A percentile compares a stretch with the other conserved stretches of the same genome.
Evolutionary conservation across 495 filamentous ascomycete genomes (phyloP).

Genomic region (Mycothermus thermophilus): DNA sequence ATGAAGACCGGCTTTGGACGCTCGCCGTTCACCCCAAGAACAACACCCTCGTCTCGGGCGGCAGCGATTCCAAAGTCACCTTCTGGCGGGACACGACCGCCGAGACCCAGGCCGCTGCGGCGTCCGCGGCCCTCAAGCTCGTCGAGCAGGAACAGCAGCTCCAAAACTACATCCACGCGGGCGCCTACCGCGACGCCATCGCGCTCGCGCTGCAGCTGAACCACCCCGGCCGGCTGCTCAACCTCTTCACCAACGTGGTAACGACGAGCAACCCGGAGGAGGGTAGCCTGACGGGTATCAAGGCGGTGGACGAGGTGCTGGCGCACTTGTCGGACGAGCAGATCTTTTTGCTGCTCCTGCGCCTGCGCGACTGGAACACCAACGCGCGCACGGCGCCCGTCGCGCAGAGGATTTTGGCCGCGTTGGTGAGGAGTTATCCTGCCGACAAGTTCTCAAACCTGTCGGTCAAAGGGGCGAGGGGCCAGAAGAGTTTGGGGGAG

Average conservation of each 20-base stretch:
- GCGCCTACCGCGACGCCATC: slow-evolving; percentile 82
- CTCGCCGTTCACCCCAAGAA: slow-evolving; percentile 54
- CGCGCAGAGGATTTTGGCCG: slow-evolving; percentile 72
- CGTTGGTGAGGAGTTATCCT: slow-evolving; percentile 64
- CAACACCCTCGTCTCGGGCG: slow-evolving; percentile 70
- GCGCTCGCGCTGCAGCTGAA: slow-evolving; percentile 83
- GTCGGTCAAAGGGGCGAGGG: slow-evolving; percentile 47
- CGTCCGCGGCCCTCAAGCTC: slow-evolving; percentile 56
- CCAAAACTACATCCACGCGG: slow-evolving; percentile 75
- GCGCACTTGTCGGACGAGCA: slow-evolving; percentile 66
- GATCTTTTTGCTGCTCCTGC: slow-evolving; percentile 59
- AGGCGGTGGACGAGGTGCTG: slow-evolving; percentile 74
- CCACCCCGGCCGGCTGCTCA: slow-evolving; percentile 73
- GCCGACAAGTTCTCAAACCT: slow-evolving; percentile 48
- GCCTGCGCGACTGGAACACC: slow-evolving; percentile 91
- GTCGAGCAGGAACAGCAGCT: slow-evolving; percentile 88
- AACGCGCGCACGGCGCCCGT: slow-evolving; percentile 77
- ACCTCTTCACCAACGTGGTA: slow-evolving; percentile 68
- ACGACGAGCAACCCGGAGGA: slow-evolving; percentile 45
- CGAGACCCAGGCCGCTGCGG: slow-evolving; percentile 56
- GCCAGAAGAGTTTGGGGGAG: slow-evolving; percentile 58
- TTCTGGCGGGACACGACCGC: slow-evolving; percentile 91
- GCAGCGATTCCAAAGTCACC: slow-evolving; percentile 75
- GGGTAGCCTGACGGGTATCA: slow-evolving; percentile 54
- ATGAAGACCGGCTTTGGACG: slow-evolving; percentile 87